Percentiles rank a stretch among this genome's conserved stretches.
Conservation (phyloP, 208 protist genomes). For the Crithidia expoeki region DNA sequence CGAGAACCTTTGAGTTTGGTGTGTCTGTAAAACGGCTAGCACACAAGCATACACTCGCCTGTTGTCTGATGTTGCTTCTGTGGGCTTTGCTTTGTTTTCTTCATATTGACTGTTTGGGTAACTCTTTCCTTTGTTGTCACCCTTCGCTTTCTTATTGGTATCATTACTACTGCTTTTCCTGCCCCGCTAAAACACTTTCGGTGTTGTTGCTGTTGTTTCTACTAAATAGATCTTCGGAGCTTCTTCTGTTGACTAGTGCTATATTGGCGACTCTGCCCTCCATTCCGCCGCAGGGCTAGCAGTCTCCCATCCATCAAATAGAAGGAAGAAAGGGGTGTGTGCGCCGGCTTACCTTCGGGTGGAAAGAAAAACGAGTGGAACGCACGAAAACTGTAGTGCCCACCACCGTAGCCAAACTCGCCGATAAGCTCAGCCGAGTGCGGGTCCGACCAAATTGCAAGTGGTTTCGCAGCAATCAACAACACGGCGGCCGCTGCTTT, state of each 20-base stretch:
- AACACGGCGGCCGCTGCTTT: not conserved
- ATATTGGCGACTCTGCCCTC: not conserved
- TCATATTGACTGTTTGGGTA: not conserved
- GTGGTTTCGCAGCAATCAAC: not conserved
- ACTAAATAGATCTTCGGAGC: not conserved
- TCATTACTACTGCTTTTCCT: not conserved
- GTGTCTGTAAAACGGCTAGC: no score
- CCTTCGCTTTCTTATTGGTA: not conserved
- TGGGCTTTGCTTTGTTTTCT: no score
- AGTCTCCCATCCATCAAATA: not conserved
- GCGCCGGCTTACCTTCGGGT: conserved; percentile 6
- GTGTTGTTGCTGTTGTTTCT: not conserved
- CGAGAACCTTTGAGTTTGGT: no score
- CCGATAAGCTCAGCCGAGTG: not conserved
- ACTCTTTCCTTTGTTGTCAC: not conserved
- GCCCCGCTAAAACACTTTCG: not conserved
- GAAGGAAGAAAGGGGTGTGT: not conserved
- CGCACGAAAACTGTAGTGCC: not conserved
- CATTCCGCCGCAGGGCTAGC: not conserved
- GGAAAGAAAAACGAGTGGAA: conserved; percentile 11
- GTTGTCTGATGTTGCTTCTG: no score
- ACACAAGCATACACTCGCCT: no score
- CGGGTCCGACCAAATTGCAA: not conserved
- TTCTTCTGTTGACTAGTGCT: not conserved
- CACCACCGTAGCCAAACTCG: not conserved